Evolutionary conservation across 164 flowering plant genomes (phyloP).

Genomic region (Houttuynia cordata): DNA sequence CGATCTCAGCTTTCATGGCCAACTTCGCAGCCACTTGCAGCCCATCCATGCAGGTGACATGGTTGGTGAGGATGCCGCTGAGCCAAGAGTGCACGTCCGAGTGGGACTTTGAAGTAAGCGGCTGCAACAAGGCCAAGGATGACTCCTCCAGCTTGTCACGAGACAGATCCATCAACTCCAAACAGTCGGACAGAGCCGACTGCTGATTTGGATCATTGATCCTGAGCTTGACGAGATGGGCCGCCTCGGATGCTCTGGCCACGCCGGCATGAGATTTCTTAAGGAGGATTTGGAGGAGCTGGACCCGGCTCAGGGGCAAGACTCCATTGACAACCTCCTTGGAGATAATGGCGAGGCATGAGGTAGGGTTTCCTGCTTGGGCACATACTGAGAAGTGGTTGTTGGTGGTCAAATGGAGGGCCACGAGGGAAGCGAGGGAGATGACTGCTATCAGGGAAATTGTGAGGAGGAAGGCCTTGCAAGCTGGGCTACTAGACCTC

Average conservation of each 20-base stretch:
- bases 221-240: conserved; percentile 5
- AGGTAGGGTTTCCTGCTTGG: conserved; percentile 14
- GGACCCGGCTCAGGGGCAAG: neutral
- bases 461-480: conserved; percentile 8
- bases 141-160: conserved; percentile 21
- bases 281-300: conserved; percentile 13
- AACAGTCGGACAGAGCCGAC: conserved; percentile 29
- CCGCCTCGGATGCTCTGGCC: conserved; percentile 1
- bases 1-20: conserved; percentile 14
- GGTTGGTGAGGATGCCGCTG: conserved; percentile 30
- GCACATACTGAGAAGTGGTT: conserved; percentile 11
- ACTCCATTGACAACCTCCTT: conserved; percentile 6
- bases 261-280: conserved; percentile 11
- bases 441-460: conserved; percentile 19
- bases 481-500: conserved; percentile 8
- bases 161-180: conserved; percentile 31
- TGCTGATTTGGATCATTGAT: conserved; percentile 16
- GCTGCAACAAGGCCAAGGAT: conserved; percentile 8
- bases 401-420: conserved; percentile 6
- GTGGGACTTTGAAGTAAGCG: neutral
- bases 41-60: conserved; percentile 30
- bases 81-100: conserved; percentile 32
- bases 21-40: conserved; percentile 12
- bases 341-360: conserved; percentile 21
- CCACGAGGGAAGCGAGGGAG: conserved; percentile 10